Base-by-base conservation (phyloP, 2,329 filamentous ascomycete species). In the Lecanosticta acicola region DNA sequence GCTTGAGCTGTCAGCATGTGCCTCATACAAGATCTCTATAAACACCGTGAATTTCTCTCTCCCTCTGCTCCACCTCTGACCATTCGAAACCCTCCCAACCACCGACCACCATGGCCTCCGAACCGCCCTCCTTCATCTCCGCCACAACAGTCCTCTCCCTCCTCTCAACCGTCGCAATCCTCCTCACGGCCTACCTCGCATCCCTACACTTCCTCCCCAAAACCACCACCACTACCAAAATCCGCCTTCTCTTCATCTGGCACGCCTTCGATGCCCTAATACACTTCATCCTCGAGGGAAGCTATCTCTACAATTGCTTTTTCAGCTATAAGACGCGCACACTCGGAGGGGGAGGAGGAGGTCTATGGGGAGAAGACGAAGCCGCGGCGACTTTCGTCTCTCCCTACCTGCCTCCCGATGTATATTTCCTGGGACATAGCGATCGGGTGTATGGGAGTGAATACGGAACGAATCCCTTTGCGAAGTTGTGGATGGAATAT, bases 301-400 rank as follows among this genome's bases (percentile, higher is more conserved):
- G 81, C 60, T 97, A 88, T 68, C 80, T 96, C 18, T 96, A 89
- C 75, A 87, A 94, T 71, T 94, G 87, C 73, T 94, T 97, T 77
- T 91, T 89, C 76, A 76, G 76, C 56, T 81, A 73, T 59, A 64
- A 78, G 32, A 67, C 72, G 5, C 66, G 66, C 32, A 29, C n/a
- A n/a, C n/a, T n/a, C n/a, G n/a, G n/a, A n/a, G n/a, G n/a, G n/a
- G n/a, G n/a, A n/a, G n/a, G n/a, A n/a, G n/a, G n/a, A n/a, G n/a
- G n/a, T n/a, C n/a, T n/a, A n/a, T n/a, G n/a, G n/a, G n/a, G n/a
- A n/a, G n/a, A n/a, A n/a, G n/a, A n/a, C n/a, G n/a, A n/a, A n/a
- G n/a, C 14, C 32, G 32, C 14, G 21, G n/a, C 43, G 35, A 56
- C 56, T 4, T 37, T 51, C 59, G 54, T 47, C 21, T 71, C 56